Base-by-base conservation (phyloP, 768 basidiomycete genomes). In the Boletus patriciae region DNA sequence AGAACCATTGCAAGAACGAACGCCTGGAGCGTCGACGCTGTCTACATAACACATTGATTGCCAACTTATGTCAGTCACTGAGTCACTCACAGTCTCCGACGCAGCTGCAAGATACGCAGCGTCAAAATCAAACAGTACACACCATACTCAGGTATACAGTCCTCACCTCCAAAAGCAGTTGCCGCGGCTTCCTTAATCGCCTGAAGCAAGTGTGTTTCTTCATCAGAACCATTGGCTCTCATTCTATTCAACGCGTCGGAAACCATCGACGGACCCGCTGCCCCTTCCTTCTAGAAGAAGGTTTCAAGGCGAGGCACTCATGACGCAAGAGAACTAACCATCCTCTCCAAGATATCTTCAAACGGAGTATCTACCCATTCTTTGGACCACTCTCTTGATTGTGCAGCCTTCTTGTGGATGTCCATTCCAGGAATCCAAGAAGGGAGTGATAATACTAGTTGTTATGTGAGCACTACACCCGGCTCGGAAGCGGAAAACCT, bases 1-100 rank as follows among this genome's bases (percentile, higher is more conserved):
- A 65, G 62, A 6, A 66, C 61, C 74, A 76, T 76, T 4, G 73
- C 71, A 23, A 73, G 67, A n/a, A 74, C 33, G 51, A 76, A 74
- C 6, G 59, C 68, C 36, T 58, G 61, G 13, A 77, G 57, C 9
- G 59, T 51, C 9, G 69, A 65, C 2, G 62, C 56, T 6, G 69
- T 70, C 70, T 70, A 36, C 19, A 53, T 1, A 40, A 36, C 34
- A 31, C 33, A 12, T 50, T n/a, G 34, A 40, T 25, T 19, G 19
- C 31, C 15, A 46, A n/a, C 18, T 41, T 33, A 29, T 7, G 27
- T 13, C 21, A 29, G 36, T 25, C 31, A 42, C 9, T 6, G 38
- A 37, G 27, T 43, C 12, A 49, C 56, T 50, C 13, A 62, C 63
- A 15, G 58, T 69, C 56, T 66, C 60, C 2, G 58, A 66, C 13